Conservation (phyloP, 2,329 filamentous ascomycete species). For the Sporothrix luriei region DNA sequence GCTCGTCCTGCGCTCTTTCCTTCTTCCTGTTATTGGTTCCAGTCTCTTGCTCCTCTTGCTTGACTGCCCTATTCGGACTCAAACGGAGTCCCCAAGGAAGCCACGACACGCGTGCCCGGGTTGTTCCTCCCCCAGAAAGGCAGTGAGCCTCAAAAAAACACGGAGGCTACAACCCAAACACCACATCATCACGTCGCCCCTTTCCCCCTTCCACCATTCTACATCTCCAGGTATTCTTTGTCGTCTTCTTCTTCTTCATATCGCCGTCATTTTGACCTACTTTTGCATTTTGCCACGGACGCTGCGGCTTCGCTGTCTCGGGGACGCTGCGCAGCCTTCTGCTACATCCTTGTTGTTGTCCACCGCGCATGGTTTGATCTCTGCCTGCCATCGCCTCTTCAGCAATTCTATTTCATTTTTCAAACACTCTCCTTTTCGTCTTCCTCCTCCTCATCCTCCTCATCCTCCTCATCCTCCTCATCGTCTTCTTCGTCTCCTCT, state of each 20-base stretch:
- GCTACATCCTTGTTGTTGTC: slow-evolving; percentile 22
- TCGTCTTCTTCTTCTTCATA: background rate
- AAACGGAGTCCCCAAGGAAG: background rate
- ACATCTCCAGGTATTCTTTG: background rate
- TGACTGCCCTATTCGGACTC: background rate
- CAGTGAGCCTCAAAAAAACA: slow-evolving; percentile 26
- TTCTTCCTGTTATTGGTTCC: background rate
- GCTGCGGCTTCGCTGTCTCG: slow-evolving; percentile 16
- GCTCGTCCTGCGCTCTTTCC: background rate
- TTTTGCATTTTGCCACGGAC: background rate
- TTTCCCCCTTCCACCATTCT: background rate
- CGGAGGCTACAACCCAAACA: slow-evolving; percentile 23
- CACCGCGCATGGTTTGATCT: slow-evolving; percentile 4
- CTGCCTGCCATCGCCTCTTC: background rate
- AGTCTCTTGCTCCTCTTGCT: slow-evolving; percentile 2
- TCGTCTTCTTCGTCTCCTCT: background rate
- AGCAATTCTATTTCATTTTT: background rate
- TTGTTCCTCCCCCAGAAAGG: slow-evolving; percentile 4
- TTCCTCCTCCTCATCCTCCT: background rate
- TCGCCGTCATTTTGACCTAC: background rate
- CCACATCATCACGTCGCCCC: slow-evolving; percentile 17
- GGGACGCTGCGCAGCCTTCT: slow-evolving; percentile 1
- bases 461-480: background rate
- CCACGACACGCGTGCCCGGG: slow-evolving; percentile 23
- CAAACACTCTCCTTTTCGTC: background rate